Conservation (phyloP, 2,329 filamentous ascomycete species). For the Diaporthe amygdali region DNA sequence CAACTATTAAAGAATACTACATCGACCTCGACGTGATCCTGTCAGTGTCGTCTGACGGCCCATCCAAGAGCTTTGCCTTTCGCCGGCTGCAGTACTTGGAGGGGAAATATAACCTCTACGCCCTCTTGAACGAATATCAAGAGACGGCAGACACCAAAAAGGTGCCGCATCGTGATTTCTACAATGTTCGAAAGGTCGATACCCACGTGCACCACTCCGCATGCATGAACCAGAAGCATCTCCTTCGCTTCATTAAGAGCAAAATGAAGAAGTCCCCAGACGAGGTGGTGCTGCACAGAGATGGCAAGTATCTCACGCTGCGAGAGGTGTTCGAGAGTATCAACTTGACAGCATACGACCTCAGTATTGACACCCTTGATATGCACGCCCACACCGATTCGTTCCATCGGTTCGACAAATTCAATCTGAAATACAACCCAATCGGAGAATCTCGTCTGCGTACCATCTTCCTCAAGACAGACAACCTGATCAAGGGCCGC, state of each 20-base stretch:
- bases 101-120: conserved; percentile 95
- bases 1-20: conserved; percentile 93
- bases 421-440: conserved; percentile 98
- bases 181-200: conserved; percentile 98
- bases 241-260: conserved; percentile 97
- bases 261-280: conserved; percentile 99
- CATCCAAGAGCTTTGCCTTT: conserved; percentile 96
- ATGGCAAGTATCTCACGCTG: conserved; percentile 89
- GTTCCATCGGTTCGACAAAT: conserved; percentile 99
- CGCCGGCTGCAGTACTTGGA: conserved; percentile 93
- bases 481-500: conserved; percentile 95
- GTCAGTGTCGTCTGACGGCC: conserved; percentile 90
- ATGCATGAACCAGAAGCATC: conserved; percentile 99
- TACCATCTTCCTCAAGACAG: conserved; percentile 98
- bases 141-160: conserved; percentile 98
- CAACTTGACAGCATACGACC: conserved; percentile 94
- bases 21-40: conserved; percentile 89
- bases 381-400: conserved; percentile 99
- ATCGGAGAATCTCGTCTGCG: conserved; percentile 92
- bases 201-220: conserved; percentile 99
- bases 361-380: conserved; percentile 97
- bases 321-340: conserved; percentile 96
- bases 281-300: conserved; percentile 89
- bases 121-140: conserved; percentile 93
- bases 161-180: conserved; percentile 97